Evolutionary conservation across 768 basidiomycete species (phyloP), one percentile per base, ranked within the genome.

Genomic region (Pleurotus ostreatus): DNA sequence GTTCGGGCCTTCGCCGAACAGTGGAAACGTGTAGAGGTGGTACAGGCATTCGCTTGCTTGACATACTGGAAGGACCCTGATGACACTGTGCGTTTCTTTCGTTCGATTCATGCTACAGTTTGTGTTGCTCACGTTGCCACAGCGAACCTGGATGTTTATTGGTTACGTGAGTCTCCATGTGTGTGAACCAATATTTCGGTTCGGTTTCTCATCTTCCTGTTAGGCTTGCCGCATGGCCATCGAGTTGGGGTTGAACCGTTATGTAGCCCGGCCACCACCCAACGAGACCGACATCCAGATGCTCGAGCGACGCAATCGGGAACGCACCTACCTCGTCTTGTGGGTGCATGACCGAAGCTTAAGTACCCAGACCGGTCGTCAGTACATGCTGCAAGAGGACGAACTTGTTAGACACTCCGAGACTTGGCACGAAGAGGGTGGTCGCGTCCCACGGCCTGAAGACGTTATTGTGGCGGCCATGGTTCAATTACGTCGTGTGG

Each of bases 1-100:
- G 76, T 88, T 23, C 81, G 83, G 57, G 90, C 92, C 7, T 92
- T 94, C 63, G 78, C 83, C 30, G 84, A 88, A 59, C 80, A 78
- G n/a, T 86, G 82, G 81, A 88, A 90, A 67, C 79, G 85, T 59
- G 84, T 95, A 52, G 93, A 94, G 70, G 85, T 93, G 18, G 88
- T 91, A 3, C 94, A 96, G 70, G 90, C 92, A 23, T 90, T 93
- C 67, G 86, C 89, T 16, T 92, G 91, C 63, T 75, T 95, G 58
- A 91, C 87, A 39, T 95, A 94, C 70, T 95, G 92, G 91, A 87
- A 82, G 66, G 89, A 92, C 62, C 88, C 92, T 40, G 85, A 89
- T 60, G 94, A 96, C 62, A 89, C 84, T 55, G 88, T 89, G 60
- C 46, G 80, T 70, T 54, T 56, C 38, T 54, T 52, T 44, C 47